Conservation (phyloP, 192 early-diverging fungal species). For the Rhizophagus prolifer region DNA sequence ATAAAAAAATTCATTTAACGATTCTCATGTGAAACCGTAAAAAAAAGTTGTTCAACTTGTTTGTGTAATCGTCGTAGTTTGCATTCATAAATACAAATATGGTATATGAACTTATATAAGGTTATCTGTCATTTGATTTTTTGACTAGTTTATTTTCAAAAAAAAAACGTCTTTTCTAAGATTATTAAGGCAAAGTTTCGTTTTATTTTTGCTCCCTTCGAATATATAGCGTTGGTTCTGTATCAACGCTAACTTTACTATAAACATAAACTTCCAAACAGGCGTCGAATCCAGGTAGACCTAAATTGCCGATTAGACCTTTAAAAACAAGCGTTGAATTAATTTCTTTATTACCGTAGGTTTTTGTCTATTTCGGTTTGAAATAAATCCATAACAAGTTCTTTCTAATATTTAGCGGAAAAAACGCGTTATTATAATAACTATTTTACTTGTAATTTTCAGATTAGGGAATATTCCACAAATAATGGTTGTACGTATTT, state of each 20-base stretch:
- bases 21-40: no score
- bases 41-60: no score
- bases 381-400: not conserved
- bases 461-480: not conserved
- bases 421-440: not conserved
- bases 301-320: not conserved
- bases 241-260: not conserved
- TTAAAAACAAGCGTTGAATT: not conserved
- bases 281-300: not conserved
- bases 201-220: no score
- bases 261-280: not conserved
- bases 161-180: no score
- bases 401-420: not conserved
- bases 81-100: not conserved
- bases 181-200: no score
- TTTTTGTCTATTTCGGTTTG: not conserved
- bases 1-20: not conserved
- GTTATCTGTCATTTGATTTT: no score
- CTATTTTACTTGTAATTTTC: not conserved
- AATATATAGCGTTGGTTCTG: no score
- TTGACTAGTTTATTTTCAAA: no score
- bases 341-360: not conserved
- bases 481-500: not conserved
- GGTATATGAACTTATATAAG: not conserved
- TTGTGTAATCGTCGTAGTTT: not conserved